Evolutionary conservation across 164 flowering plant species (phyloP).

Genomic region (Vitis labrusca): DNA sequence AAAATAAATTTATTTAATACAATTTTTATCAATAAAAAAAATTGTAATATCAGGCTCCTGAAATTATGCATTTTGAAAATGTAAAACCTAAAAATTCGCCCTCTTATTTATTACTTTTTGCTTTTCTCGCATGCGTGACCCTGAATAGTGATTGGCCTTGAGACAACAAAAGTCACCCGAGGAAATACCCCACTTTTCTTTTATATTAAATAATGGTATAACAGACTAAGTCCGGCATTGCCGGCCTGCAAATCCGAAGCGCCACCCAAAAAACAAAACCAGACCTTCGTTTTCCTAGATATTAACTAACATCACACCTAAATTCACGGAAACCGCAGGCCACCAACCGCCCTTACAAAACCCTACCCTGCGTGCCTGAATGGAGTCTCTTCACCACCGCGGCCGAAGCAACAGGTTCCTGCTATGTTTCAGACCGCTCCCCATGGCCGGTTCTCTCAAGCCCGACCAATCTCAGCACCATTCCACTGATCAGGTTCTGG

Average conservation of each 20-base stretch:
- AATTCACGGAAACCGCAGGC: background rate
- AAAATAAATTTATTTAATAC: too few relatives aligned
- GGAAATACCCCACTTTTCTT: too few relatives aligned
- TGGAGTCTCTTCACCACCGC: background rate
- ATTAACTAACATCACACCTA: background rate
- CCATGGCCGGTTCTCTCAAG: background rate
- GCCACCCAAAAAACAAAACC: background rate
- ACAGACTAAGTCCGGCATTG: slow-evolving; percentile 5
- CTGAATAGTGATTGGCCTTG: too few relatives aligned
- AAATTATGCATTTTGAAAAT: too few relatives aligned
- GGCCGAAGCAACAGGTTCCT: slow-evolving; percentile 2
- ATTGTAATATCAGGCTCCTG: too few relatives aligned
- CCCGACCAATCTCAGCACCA: too few relatives aligned
- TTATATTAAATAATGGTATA: too few relatives aligned
- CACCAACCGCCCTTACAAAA: background rate
- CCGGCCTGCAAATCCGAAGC: background rate
- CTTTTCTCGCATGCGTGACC: too few relatives aligned
- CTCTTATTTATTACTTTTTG: too few relatives aligned
- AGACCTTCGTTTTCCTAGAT: background rate
- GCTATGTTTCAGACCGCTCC: slow-evolving; percentile 9
- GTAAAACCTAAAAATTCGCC: too few relatives aligned
- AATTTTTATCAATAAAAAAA: too few relatives aligned
- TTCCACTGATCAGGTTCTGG: background rate
- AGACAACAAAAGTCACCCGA: too few relatives aligned
- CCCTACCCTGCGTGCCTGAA: background rate